A percentile compares a stretch with the other conserved stretches of the same genome.
Conservation (phyloP, 2,329 filamentous ascomycete species). For the Colletotrichum paranaense region DNA sequence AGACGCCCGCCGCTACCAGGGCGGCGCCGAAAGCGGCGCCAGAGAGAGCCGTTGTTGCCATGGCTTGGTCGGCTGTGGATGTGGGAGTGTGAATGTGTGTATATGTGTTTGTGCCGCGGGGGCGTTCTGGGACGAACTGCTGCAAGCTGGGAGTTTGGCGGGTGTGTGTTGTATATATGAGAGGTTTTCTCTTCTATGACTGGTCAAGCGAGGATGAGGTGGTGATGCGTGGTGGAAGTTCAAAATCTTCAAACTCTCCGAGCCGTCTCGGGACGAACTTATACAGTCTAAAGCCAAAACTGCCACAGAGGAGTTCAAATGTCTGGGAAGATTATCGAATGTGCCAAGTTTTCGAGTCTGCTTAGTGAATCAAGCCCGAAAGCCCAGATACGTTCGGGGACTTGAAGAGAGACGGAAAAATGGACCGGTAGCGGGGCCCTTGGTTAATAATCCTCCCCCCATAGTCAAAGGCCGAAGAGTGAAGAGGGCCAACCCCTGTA, state of each 20-base stretch:
- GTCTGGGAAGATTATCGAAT: background rate
- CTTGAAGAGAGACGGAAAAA: constrained; percentile 3
- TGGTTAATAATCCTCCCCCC: constrained; percentile 9
- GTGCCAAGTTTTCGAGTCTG: background rate
- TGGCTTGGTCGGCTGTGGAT: background rate
- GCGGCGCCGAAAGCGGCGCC: constrained; percentile 72
- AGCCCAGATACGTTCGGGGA: constrained; percentile 9
- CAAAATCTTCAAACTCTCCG: background rate
- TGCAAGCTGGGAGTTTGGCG: background rate
- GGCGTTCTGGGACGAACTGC: background rate
- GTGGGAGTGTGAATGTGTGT: background rate
- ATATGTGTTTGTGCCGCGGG: background rate
- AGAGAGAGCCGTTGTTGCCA: constrained; percentile 52
- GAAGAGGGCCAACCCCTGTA: constrained; percentile 4
- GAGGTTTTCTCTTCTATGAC: background rate
- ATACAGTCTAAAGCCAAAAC: background rate
- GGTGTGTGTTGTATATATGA: background rate
- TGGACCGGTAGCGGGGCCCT: constrained; percentile 32
- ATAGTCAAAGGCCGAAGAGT: background rate
- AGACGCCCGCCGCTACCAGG: constrained; percentile 69
- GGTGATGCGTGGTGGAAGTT: background rate
- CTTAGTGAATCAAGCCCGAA: constrained; percentile 15
- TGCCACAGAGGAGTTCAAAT: no score
- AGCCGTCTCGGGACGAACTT: constrained; percentile 14
- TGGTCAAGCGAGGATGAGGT: background rate